These are phyloP conservation scores for Neurospora discreta DNA, from an alignment of 495 filamentous ascomycete species.

Conservation along the genomic window DNA sequence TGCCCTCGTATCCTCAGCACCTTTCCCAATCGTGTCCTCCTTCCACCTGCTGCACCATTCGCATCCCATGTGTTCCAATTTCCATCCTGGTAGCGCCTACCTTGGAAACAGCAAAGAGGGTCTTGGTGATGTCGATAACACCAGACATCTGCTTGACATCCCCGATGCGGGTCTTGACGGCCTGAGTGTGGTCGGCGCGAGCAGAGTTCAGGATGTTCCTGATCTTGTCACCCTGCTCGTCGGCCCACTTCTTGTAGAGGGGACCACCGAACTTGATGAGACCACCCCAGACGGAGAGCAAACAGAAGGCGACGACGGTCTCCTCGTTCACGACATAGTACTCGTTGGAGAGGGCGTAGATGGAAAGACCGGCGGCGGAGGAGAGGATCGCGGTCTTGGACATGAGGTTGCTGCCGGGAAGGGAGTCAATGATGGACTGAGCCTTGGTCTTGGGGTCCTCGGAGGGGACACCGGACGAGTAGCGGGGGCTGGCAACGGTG, in stretches of 20 bases:
- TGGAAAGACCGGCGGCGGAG: conserved; percentile 74
- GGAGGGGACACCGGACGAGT: conserved; percentile 63
- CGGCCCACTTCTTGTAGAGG: conserved; percentile 84
- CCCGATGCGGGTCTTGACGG: conserved; percentile 85
- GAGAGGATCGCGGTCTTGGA: conserved; percentile 96
- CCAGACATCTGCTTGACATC: conserved; percentile 84
- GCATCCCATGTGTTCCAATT: not conserved
- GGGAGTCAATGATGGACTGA: conserved; percentile 81
- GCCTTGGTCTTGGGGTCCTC: conserved; percentile 89
- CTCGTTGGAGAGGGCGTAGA: conserved; percentile 98
- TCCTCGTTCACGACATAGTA: conserved; percentile 99
- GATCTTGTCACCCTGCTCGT: conserved; percentile 76
- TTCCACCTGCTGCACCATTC: not conserved
- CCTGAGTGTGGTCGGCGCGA: conserved; percentile 84
- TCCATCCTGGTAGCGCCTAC: conserved; percentile 32
- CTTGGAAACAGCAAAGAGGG: conserved; percentile 96
- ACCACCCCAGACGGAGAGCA: conserved; percentile 80
- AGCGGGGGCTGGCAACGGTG: conserved; percentile 49
- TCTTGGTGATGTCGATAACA: conserved; percentile 93
- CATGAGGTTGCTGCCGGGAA: conserved; percentile 74
- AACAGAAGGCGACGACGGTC: conserved; percentile 77
- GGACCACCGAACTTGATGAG: conserved; percentile 88
- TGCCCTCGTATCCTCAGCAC: not conserved
- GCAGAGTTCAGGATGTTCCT: conserved; percentile 87
- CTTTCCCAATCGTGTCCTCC: not conserved